Evolutionary conservation across 2,329 filamentous ascomycete species (phyloP).

Genomic region (Taxawa tesnikishii): DNA sequence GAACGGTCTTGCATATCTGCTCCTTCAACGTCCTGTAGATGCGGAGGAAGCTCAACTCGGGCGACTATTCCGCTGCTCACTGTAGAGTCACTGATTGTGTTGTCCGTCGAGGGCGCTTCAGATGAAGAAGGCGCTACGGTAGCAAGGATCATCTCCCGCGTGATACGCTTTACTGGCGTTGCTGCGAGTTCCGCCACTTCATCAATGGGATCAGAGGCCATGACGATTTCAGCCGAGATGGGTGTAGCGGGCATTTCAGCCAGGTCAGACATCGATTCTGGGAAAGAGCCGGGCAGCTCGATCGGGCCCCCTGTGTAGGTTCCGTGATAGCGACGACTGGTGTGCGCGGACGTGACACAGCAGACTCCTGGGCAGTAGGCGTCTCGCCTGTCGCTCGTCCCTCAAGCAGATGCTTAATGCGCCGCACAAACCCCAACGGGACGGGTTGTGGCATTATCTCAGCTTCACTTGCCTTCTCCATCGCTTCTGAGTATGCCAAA

Average conservation of each 20-base stretch:
- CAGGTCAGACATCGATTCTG: neutral
- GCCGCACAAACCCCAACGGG: constrained; percentile 23
- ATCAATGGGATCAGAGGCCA: constrained; percentile 10
- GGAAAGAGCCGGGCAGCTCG: constrained; percentile 2
- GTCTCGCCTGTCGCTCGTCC: constrained; percentile 15
- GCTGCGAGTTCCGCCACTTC: constrained; percentile 19
- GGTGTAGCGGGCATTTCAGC: constrained; percentile 1
- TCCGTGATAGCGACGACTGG: neutral
- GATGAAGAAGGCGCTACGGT: constrained; percentile 17
- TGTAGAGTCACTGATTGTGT: constrained; percentile 5
- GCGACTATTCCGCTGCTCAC: neutral
- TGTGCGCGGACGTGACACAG: neutral
- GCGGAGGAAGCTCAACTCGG: neutral
- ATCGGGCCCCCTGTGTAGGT: neutral
- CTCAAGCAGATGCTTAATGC: constrained; percentile 30
- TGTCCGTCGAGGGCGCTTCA: constrained; percentile 7
- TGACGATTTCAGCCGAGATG: constrained; percentile 17
- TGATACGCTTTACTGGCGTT: constrained; percentile 21
- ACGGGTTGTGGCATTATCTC: constrained; percentile 3
- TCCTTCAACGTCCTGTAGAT: neutral
- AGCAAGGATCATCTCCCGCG: constrained; percentile 21
- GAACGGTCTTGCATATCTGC: neutral
- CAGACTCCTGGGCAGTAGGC: neutral
- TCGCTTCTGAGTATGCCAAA: constrained; percentile 20
- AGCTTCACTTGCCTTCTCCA: constrained; percentile 20